Evolutionary conservation across 257 asterid genomes (phyloP).

Genomic region (Penstemon barbatus): DNA sequence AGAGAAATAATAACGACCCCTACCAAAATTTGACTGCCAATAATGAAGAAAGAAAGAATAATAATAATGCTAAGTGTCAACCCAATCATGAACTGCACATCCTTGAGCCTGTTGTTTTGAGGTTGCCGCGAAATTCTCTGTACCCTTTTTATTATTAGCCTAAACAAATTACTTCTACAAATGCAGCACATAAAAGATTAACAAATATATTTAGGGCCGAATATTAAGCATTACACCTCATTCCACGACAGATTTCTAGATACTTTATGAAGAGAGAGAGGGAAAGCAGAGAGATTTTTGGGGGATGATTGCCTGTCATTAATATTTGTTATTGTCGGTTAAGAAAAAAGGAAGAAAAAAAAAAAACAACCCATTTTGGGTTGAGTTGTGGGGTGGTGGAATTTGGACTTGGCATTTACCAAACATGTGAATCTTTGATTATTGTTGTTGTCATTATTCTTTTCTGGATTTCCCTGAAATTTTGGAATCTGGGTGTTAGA

Average conservation of each 20-base stretch:
- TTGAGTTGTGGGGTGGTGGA: constrained; percentile 28
- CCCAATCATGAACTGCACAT: constrained; percentile 42
- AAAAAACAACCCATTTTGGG: not conserved
- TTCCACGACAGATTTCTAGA: constrained; percentile 19
- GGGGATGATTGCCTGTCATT: constrained; percentile 47
- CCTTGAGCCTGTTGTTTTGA: constrained; percentile 33
- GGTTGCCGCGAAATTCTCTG: constrained; percentile 39
- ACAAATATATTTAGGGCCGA: constrained; percentile 18
- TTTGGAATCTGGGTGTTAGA: constrained; percentile 32
- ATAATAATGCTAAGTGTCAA: constrained; percentile 32
- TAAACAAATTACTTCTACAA: not conserved
- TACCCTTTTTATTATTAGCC: constrained; percentile 21
- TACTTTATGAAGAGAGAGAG: constrained; percentile 17
- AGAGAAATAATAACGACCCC: not conserved
- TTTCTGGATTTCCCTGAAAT: constrained; percentile 35
- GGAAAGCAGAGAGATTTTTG: constrained; percentile 25
- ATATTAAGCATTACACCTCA: constrained; percentile 44
- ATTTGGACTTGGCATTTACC: constrained; percentile 29
- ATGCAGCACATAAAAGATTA: no score
- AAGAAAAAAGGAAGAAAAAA: not conserved
- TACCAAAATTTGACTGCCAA: not conserved
- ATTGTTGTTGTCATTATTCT: constrained; percentile 25
- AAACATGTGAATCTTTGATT: constrained; percentile 29
- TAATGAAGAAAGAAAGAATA: constrained; percentile 14
- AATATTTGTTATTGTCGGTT: constrained; percentile 21